These are phyloP conservation scores for Fusarium compactum DNA, from an alignment of 2,329 filamentous ascomycete genomes.

Conservation along the genomic window DNA sequence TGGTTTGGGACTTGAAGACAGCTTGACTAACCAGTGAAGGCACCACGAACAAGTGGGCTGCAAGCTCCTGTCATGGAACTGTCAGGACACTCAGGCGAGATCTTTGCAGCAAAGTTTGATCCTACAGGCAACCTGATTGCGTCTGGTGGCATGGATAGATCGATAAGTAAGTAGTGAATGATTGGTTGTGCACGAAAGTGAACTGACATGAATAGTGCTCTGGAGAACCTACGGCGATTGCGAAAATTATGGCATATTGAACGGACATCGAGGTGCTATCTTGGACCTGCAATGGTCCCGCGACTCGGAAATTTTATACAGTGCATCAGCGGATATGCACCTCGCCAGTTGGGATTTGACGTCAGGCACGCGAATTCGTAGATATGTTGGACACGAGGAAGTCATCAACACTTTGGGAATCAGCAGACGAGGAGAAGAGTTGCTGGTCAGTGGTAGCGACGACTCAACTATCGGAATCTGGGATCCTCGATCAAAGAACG, in stretches of 20 bases:
- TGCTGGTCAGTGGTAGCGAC: slow-evolving; percentile 91
- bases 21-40: slow-evolving; percentile 61
- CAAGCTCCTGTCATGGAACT: slow-evolving; percentile 96
- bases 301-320: slow-evolving; percentile 90
- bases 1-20: not conserved
- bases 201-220: slow-evolving; percentile 70
- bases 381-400: slow-evolving; percentile 93
- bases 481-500: slow-evolving; percentile 93
- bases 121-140: slow-evolving; percentile 89
- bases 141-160: slow-evolving; percentile 94
- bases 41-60: slow-evolving; percentile 82
- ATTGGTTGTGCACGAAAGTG: not conserved
- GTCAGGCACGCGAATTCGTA: slow-evolving; percentile 89
- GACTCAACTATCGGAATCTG: slow-evolving; percentile 95
- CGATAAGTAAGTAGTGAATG: slow-evolving; percentile 73
- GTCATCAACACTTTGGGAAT: slow-evolving; percentile 94
- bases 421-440: slow-evolving; percentile 88
- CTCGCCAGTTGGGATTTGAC: slow-evolving; percentile 96
- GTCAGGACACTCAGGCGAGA: slow-evolving; percentile 83
- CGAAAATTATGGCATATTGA: slow-evolving; percentile 92
- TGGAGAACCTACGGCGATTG: slow-evolving; percentile 95
- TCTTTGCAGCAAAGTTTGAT: slow-evolving; percentile 92
- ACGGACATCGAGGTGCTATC: slow-evolving; percentile 89
- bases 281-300: slow-evolving; percentile 97
- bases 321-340: slow-evolving; percentile 92